Evolutionary conservation across 129 eudicot genomes (phyloP).

Genomic region (Sambucus nigra): DNA sequence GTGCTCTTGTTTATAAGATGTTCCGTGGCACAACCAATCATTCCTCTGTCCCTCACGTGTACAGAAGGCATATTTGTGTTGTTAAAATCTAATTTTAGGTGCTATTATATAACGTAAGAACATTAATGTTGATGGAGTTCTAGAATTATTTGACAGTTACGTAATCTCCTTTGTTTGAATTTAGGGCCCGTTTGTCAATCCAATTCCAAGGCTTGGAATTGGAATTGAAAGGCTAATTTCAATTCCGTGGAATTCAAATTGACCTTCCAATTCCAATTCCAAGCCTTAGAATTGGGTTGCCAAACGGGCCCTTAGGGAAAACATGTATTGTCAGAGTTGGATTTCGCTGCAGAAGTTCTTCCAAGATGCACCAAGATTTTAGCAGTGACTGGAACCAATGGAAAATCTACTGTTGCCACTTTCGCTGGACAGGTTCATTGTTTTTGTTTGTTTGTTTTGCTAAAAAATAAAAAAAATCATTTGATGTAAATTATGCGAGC

Average conservation of each 20-base stretch:
- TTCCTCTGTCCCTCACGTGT: not conserved
- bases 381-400: conserved; percentile 17
- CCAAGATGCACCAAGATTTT: conserved; percentile 17
- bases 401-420: conserved; percentile 20
- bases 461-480: too few species aligned
- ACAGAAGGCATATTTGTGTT: too few species aligned
- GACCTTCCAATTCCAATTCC: not conserved
- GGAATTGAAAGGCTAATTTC: too few species aligned
- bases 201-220: too few species aligned
- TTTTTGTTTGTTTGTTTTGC: not conserved
- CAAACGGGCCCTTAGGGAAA: too few species aligned
- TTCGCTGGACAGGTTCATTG: conserved; percentile 16
- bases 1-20: not conserved
- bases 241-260: too few species aligned
- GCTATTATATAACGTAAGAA: too few species aligned
- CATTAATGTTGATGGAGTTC: too few species aligned
- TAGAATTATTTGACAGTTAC: too few species aligned
- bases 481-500: not conserved
- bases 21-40: not conserved
- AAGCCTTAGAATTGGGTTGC: too few species aligned
- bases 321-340: conserved; percentile 15
- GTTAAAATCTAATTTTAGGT: too few species aligned
- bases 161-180: not conserved
- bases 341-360: conserved; percentile 22
- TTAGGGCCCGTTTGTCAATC: too few species aligned